A percentile compares a stretch with the other conserved stretches of the same genome.
Conservation (phyloP, 1,284 basidiomycete species). For the Paramarasmius palmivorus region DNA sequence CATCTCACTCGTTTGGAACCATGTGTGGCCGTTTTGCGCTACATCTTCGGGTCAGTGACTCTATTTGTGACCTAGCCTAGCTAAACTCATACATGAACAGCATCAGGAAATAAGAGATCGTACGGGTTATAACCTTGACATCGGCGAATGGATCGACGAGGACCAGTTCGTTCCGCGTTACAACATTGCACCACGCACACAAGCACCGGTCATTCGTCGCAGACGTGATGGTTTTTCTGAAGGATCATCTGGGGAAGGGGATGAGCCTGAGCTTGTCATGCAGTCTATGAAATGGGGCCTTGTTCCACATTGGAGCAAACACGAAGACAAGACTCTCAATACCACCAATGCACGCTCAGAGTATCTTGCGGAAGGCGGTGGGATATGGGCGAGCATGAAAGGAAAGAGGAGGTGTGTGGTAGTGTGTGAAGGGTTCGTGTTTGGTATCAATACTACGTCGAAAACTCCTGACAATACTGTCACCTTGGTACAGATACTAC, state of each 20-base stretch:
- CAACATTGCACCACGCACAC: conserved; percentile 72
- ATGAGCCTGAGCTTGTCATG: conserved; percentile 37
- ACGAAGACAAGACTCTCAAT: conserved; percentile 66
- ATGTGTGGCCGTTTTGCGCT: conserved; percentile 3
- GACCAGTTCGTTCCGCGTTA: conserved; percentile 61
- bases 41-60: neutral
- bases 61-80: neutral
- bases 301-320: conserved; percentile 83
- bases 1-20: neutral
- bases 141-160: conserved; percentile 59
- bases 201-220: conserved; percentile 65
- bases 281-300: conserved; percentile 92
- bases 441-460: too few species aligned
- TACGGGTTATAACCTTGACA: conserved; percentile 44
- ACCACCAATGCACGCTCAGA: conserved; percentile 93
- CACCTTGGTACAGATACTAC: conserved; percentile 72
- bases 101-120: conserved; percentile 40
- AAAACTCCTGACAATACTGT: too few species aligned
- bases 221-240: conserved; percentile 14
- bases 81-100: conserved; percentile 18
- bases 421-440: conserved; percentile 71
- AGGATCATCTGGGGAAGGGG: conserved; percentile 1
- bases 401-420: conserved; percentile 80
- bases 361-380: conserved; percentile 70
- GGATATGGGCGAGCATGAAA: conserved; percentile 83